Evolutionary conservation across 2,329 filamentous ascomycete genomes (phyloP).

Genomic region (Ploettnerulaceae sp.): DNA sequence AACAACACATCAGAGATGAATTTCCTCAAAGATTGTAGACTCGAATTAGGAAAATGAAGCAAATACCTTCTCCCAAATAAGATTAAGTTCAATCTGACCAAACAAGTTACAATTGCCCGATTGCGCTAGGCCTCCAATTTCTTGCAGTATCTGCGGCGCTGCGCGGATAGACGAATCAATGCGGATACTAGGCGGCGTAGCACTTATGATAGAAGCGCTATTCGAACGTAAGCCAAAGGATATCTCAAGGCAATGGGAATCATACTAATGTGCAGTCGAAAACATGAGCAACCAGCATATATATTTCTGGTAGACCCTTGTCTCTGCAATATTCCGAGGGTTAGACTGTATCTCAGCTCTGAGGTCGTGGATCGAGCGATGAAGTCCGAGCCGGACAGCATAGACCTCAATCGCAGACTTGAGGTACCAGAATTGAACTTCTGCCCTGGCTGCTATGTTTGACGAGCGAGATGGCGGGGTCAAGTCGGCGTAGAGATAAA

Average conservation of each 20-base stretch:
- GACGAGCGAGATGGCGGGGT: constrained; percentile 8
- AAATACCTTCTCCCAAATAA: constrained; percentile 15
- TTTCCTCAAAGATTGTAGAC: neutral
- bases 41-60: neutral
- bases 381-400: constrained; percentile 8
- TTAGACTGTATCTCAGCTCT: constrained; percentile 1
- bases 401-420: constrained; percentile 11
- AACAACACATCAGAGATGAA: neutral
- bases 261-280: constrained; percentile 9
- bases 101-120: constrained; percentile 4
- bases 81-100: constrained; percentile 10
- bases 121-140: constrained; percentile 1
- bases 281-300: constrained; percentile 14
- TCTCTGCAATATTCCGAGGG: neutral
- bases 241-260: no score
- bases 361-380: constrained; percentile 13
- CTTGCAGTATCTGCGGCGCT: constrained; percentile 1
- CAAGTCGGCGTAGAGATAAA: constrained; percentile 9
- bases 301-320: constrained; percentile 8
- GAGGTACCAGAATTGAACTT: constrained; percentile 10
- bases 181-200: constrained; percentile 13
- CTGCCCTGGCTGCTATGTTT: neutral
- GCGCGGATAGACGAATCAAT: constrained; percentile 11
- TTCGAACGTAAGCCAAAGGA: neutral
- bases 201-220: constrained; percentile 10